Evolutionary conservation across 805 yeast genomes (phyloP), one percentile per base, ranked within the genome.

Genomic region (Myxozyma nipponensis): DNA sequence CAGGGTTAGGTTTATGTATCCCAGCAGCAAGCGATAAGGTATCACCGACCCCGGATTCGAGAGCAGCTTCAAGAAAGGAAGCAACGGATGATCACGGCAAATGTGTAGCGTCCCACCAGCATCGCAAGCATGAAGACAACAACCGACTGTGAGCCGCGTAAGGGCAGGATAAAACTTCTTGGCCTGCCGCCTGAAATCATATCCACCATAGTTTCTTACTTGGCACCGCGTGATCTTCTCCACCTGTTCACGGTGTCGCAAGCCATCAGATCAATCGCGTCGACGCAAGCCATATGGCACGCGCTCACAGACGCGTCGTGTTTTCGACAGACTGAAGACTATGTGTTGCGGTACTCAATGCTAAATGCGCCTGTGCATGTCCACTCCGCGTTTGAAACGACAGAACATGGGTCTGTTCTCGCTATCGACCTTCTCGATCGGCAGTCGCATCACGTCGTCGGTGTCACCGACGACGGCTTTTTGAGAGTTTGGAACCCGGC

Each of bases 131-230:
- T n/a, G n/a, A n/a, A n/a, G n/a, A n/a, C n/a, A n/a, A n/a, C n/a
- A n/a, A n/a, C n/a, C n/a, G n/a, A n/a, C n/a, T n/a, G n/a, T n/a
- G n/a, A n/a, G n/a, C n/a, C n/a, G n/a, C n/a, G 13, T 28, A 7
- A 28, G 13, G 32, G 7, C 7, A 35, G 15, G 21, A 35, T 10
- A 5, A 35, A 35, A 35, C 15, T 45, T 18, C 9, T 44, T 15
- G 17, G 41, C 7, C 52, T 55, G 9, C 59, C 59, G 7, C 36
- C 49, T 24, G 59, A 55, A 42, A 23, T 55, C 7, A 17, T 55
- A 22, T 25, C 45, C 7, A 35, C 32, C n/a, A 43, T 53, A 22
- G 44, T 53, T 36, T 21, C 32, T 1, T 49, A 39, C 23, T 54
- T 55, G 15, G 22, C 34, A 4, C 44, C 53, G 18, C 39, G 36